Evolutionary conservation across 768 basidiomycete species (phyloP).

Genomic region (Fomitopsis serialis): DNA sequence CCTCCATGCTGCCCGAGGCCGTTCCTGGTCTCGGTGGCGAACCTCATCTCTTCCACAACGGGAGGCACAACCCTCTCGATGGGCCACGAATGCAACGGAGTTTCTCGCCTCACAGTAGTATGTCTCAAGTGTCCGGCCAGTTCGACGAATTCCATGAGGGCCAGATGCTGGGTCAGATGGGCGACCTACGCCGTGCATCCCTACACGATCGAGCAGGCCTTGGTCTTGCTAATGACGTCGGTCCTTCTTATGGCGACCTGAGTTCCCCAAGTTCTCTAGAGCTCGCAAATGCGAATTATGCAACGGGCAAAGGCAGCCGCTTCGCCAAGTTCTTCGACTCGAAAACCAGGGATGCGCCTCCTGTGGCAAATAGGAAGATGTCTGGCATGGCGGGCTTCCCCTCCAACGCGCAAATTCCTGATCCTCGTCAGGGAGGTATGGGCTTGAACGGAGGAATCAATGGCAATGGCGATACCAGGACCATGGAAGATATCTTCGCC

Average conservation of each 20-base stretch:
- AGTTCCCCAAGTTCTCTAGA: conserved; percentile 11
- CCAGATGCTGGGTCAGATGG: conserved; percentile 12
- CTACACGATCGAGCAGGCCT: conserved; percentile 15
- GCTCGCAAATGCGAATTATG: conserved; percentile 36
- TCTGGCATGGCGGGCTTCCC: conserved; percentile 33
- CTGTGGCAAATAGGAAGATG: conserved; percentile 29
- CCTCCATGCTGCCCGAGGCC: not conserved
- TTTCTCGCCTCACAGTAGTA: conserved; percentile 22
- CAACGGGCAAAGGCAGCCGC: conserved; percentile 67
- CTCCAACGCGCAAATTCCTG: conserved; percentile 41
- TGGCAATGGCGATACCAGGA: conserved; percentile 42
- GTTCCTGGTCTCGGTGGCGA: not conserved
- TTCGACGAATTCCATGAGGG: conserved; percentile 18
- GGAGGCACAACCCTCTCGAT: conserved; percentile 17
- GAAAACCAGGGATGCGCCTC: conserved; percentile 41
- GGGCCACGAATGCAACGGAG: conserved; percentile 14
- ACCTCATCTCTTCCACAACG: not conserved
- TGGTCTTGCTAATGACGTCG: conserved; percentile 16
- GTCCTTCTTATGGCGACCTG: not conserved
- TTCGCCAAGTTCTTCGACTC: conserved; percentile 86
- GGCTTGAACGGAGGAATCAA: conserved; percentile 28
- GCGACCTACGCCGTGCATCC: conserved; percentile 14
- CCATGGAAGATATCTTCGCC: conserved; percentile 77
- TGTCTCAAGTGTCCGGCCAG: conserved; percentile 8
- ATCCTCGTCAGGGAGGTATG: conserved; percentile 40